Evolutionary conservation across 805 yeast species (phyloP).

Genomic region (Starmerella kuoi): DNA sequence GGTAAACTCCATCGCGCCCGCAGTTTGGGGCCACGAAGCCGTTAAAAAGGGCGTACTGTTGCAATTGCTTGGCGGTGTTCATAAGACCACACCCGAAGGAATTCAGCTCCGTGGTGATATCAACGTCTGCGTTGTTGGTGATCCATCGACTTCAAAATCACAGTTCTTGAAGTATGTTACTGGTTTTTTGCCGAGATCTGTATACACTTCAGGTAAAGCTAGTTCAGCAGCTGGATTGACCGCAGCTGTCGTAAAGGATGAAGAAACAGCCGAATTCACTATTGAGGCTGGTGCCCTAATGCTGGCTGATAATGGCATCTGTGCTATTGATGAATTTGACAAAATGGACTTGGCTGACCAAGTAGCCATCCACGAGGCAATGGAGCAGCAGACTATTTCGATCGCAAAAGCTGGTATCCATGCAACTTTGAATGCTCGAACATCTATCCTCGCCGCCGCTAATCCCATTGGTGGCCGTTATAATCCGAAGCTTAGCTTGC

Average conservation of each 20-base stretch:
- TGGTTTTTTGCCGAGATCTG: conserved; percentile 83
- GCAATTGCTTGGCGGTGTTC: conserved; percentile 91
- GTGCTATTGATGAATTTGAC: conserved; percentile 97
- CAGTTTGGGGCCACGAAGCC: conserved; percentile 90
- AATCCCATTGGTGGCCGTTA: conserved; percentile 96
- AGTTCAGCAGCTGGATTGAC: conserved; percentile 98
- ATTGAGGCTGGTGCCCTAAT: conserved; percentile 97
- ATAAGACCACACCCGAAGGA: conserved; percentile 85
- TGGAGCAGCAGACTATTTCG: conserved; percentile 98
- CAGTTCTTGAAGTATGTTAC: conserved; percentile 90
- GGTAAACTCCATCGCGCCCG: conserved; percentile 85
- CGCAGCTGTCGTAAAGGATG: conserved; percentile 95
- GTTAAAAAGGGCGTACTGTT: conserved; percentile 83
- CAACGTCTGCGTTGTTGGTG: conserved; percentile 92
- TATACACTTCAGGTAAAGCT: conserved; percentile 95
- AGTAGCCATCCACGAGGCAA: conserved; percentile 98
- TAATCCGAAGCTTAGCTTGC: conserved; percentile 69
- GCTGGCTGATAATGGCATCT: conserved; percentile 96
- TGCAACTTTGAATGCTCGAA: conserved; percentile 92
- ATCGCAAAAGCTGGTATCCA: conserved; percentile 98
- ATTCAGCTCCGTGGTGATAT: conserved; percentile 93
- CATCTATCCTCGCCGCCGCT: conserved; percentile 96
- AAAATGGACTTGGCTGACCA: conserved; percentile 94
- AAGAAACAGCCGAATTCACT: conserved; percentile 92
- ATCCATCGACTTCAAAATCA: conserved; percentile 93